Evolutionary conservation across 345 rosid genomes (phyloP).

Genomic region (Sonneratia caseolaris): DNA sequence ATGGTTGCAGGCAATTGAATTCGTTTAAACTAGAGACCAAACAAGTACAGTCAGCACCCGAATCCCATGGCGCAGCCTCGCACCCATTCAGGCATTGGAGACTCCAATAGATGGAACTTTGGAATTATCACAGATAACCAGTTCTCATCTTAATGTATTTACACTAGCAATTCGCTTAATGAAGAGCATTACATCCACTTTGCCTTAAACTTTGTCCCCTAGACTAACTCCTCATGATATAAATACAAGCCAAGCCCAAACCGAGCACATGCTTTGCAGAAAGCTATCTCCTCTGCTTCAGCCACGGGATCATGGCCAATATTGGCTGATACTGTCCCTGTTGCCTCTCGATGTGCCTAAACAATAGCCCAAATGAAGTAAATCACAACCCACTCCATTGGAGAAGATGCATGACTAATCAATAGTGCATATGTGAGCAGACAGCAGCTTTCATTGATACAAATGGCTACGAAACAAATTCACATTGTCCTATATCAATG

Average conservation of each 20-base stretch:
- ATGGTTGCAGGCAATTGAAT: neutral
- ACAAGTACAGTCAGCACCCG: too few species aligned
- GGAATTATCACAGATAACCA: neutral
- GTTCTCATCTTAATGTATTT: neutral
- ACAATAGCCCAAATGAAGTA: too few species aligned
- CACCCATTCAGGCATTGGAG: constrained; percentile 68
- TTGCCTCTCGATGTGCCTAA: constrained; percentile 88
- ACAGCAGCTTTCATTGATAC: too few species aligned
- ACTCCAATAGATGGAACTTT: too few species aligned
- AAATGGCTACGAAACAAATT: neutral
- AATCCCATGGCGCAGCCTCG: constrained; percentile 32
- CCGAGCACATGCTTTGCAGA: constrained; percentile 92
- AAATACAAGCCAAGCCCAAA: constrained; percentile 91
- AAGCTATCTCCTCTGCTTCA: constrained; percentile 90
- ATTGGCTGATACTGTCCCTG: constrained; percentile 57
- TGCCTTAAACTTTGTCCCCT: neutral
- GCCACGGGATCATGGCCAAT: constrained; percentile 61
- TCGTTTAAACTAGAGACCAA: neutral
- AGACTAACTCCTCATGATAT: constrained; percentile 47
- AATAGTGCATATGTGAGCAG: neutral
- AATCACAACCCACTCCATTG: too few species aligned
- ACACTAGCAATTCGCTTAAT: neutral
- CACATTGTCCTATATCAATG: neutral
- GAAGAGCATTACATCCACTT: neutral
- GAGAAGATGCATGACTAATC: too few species aligned